phyloP scores from a whole-genome alignment of 164 flowering plant species.

The Liquidambar formosana region DNA sequence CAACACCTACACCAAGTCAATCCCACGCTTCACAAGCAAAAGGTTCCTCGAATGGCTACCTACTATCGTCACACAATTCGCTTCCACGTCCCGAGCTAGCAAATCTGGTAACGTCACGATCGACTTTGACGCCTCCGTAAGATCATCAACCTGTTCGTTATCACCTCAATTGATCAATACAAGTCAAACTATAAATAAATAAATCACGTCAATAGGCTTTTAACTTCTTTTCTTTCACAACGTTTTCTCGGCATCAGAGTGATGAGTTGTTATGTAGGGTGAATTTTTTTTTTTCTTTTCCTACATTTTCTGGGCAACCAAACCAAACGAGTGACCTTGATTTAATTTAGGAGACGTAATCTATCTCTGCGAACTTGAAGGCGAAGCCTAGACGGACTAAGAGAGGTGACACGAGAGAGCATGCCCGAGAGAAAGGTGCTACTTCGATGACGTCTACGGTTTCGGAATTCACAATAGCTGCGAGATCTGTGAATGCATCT shows the following conservation, averaged over 20 bases:
- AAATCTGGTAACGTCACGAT: not conserved
- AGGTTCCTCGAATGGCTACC: slow-evolving; percentile 3
- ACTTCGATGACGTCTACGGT: slow-evolving; percentile 2
- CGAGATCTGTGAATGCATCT: slow-evolving; percentile 9
- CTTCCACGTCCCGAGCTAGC: not conserved
- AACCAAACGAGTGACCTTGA: no score
- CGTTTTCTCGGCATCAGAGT: no score
- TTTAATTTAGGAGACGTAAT: not conserved
- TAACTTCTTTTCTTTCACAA: no score
- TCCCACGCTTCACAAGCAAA: not conserved
- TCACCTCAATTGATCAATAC: no score
- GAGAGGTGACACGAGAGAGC: slow-evolving; percentile 7
- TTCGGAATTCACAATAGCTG: not conserved
- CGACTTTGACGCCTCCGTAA: not conserved
- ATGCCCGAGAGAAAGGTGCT: not conserved
- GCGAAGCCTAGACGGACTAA: slow-evolving; percentile 4
- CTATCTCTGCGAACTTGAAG: slow-evolving; percentile 16
- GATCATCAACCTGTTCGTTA: not conserved
- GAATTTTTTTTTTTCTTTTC: no score
- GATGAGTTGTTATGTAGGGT: no score
- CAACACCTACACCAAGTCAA: not conserved
- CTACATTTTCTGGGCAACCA: no score
- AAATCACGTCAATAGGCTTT: not conserved
- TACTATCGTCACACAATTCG: not conserved
- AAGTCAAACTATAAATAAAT: not conserved